phyloP scores from a whole-genome alignment of 495 filamentous ascomycete species.

The Annulohypoxylon stygium region DNA sequence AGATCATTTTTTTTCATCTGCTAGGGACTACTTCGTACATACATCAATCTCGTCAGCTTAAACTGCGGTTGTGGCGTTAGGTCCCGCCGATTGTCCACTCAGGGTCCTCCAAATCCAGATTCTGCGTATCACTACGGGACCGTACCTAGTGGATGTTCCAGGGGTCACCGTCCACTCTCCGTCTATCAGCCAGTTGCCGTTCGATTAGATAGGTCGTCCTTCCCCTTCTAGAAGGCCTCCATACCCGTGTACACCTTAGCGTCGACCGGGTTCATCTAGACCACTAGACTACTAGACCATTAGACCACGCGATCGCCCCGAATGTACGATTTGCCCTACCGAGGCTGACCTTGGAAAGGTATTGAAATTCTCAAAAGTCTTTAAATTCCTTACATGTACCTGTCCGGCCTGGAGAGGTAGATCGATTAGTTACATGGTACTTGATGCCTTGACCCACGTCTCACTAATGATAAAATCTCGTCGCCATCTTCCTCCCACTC shows the following conservation, averaged over 20 bases:
- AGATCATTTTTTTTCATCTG: not conserved
- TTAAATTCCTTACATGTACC: not conserved
- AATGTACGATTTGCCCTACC: slow-evolving; percentile 38
- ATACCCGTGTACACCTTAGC: slow-evolving; percentile 31
- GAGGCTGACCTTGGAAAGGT: slow-evolving; percentile 45
- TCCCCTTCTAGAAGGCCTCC: slow-evolving; percentile 51
- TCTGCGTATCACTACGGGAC: slow-evolving; percentile 24
- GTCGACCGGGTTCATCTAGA: slow-evolving; percentile 45
- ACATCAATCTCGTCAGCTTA: slow-evolving; percentile 17
- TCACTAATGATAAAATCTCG: slow-evolving; percentile 29
- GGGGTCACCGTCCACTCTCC: slow-evolving; percentile 10
- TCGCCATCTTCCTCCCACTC: slow-evolving; percentile 20
- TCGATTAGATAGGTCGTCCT: slow-evolving; percentile 45
- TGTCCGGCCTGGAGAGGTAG: slow-evolving; percentile 33
- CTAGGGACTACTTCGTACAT: not conserved
- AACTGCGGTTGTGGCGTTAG: slow-evolving; percentile 27
- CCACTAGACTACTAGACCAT: slow-evolving; percentile 6
- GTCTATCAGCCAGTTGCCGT: slow-evolving; percentile 15
- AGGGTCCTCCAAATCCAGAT: slow-evolving; percentile 23
- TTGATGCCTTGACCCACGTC: slow-evolving; percentile 25
- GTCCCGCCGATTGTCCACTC: slow-evolving; percentile 30
- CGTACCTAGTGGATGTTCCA: not conserved
- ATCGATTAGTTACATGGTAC: slow-evolving; percentile 33
- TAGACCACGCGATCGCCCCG: slow-evolving; percentile 43
- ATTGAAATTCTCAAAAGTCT: slow-evolving; percentile 36